Conservation (phyloP, 805 yeast species). For the Kuraishia hungarica region DNA sequence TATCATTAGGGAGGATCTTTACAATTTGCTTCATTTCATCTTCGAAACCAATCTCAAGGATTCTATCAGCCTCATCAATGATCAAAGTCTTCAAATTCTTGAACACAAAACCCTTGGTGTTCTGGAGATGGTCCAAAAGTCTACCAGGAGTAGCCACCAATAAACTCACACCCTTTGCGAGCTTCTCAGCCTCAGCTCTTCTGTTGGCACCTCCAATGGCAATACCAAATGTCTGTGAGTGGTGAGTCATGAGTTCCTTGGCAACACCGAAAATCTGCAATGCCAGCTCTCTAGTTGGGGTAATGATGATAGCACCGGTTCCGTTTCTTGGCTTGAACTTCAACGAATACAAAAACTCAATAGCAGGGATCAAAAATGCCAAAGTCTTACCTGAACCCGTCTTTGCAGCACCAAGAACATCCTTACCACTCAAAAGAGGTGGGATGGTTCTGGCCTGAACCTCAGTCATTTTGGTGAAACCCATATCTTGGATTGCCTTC, state of each 20-base stretch:
- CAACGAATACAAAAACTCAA: conserved; percentile 81
- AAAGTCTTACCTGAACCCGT: conserved; percentile 98
- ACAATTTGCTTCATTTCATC: conserved; percentile 98
- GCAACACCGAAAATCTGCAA: conserved; percentile 97
- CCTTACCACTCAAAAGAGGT: conserved; percentile 92
- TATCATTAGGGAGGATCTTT: conserved; percentile 84
- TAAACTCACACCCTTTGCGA: conserved; percentile 87
- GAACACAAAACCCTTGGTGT: conserved; percentile 88
- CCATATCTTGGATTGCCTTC: conserved; percentile 80
- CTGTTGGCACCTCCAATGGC: conserved; percentile 98
- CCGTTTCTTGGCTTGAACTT: conserved; percentile 97
- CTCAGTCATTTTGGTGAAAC: conserved; percentile 84
- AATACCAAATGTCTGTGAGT: conserved; percentile 90
- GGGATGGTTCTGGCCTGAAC: conserved; percentile 97
- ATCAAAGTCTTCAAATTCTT: conserved; percentile 90
- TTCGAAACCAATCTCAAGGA: conserved; percentile 95
- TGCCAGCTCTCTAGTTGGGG: conserved; percentile 97
- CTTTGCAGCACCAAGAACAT: conserved; percentile 98
- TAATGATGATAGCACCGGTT: conserved; percentile 90
- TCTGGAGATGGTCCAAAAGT: conserved; percentile 90
- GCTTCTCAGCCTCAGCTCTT: conserved; percentile 93
- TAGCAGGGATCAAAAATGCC: conserved; percentile 93
- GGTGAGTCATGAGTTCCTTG: conserved; percentile 82
- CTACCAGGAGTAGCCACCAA: conserved; percentile 98
- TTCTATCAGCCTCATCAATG: conserved; percentile 98